These are phyloP conservation scores for Haplographium delicatum DNA, from an alignment of 495 filamentous ascomycete genomes.

Conservation along the genomic window DNA sequence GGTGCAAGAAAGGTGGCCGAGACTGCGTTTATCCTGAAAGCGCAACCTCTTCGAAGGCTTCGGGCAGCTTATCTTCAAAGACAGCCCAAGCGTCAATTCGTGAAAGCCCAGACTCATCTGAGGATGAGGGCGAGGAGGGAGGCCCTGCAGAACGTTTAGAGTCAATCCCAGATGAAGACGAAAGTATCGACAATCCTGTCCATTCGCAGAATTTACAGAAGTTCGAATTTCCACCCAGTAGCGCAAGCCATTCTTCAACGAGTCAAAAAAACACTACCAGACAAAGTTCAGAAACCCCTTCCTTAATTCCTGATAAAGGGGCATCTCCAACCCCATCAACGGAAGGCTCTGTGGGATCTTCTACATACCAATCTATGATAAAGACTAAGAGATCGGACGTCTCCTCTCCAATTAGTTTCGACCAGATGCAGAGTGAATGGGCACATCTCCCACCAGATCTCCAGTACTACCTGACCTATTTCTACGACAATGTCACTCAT, in stretches of 20 bases:
- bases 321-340: slow-evolving; percentile 44
- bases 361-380: slow-evolving; percentile 29
- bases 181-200: slow-evolving; percentile 33
- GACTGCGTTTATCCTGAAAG: slow-evolving; percentile 79
- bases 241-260: slow-evolving; percentile 26
- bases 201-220: slow-evolving; percentile 24
- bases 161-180: slow-evolving; percentile 64
- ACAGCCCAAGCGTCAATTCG: slow-evolving; percentile 28
- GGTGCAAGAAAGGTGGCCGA: slow-evolving; percentile 79
- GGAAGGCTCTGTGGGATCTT: slow-evolving; percentile 28
- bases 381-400: slow-evolving; percentile 17
- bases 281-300: slow-evolving; percentile 47
- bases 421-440: slow-evolving; percentile 31
- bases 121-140: slow-evolving; percentile 48
- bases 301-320: slow-evolving; percentile 41
- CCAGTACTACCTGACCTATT: slow-evolving; percentile 74
- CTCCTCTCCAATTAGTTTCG: slow-evolving; percentile 27
- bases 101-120: slow-evolving; percentile 49
- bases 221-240: slow-evolving; percentile 28
- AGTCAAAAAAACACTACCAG: slow-evolving; percentile 24
- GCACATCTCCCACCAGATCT: slow-evolving; percentile 59
- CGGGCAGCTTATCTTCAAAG: slow-evolving; percentile 39
- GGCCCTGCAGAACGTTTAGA: slow-evolving; percentile 44
- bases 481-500: slow-evolving; percentile 64
- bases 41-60: slow-evolving; percentile 40